phyloP scores from a whole-genome alignment of 129 eudicot species.

The Daucus carota region DH1_v3.0 NC_030381.2:50704501-50705000 shows the following conservation, averaged over 20 bases:
- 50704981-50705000: not conserved
- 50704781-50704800: constrained; percentile 93
- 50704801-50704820: constrained; percentile 84
- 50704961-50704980: not conserved
- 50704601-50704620: constrained; percentile 99
- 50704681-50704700: not conserved
- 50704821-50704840: constrained; percentile 92
- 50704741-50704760: constrained; percentile 88
- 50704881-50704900: constrained; percentile 99
- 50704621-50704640: constrained; percentile 41
- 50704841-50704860: constrained; percentile 96
- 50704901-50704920: constrained; percentile 99
- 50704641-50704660: not conserved
- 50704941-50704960: constrained; percentile 9
- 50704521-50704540: constrained; percentile 35
- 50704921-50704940: constrained; percentile 62
- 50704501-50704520: constrained; percentile 5
- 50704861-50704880: constrained; percentile 96
- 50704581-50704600: constrained; percentile 97
- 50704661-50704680: not conserved
- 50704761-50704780: constrained; percentile 92
- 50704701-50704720: constrained; percentile 83
- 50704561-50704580: constrained; percentile 93
- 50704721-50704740: constrained; percentile 96
- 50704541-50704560: constrained; percentile 99